Conservation (phyloP, 768 basidiomycete genomes). For the Pisolithus tinctorius region DNA sequence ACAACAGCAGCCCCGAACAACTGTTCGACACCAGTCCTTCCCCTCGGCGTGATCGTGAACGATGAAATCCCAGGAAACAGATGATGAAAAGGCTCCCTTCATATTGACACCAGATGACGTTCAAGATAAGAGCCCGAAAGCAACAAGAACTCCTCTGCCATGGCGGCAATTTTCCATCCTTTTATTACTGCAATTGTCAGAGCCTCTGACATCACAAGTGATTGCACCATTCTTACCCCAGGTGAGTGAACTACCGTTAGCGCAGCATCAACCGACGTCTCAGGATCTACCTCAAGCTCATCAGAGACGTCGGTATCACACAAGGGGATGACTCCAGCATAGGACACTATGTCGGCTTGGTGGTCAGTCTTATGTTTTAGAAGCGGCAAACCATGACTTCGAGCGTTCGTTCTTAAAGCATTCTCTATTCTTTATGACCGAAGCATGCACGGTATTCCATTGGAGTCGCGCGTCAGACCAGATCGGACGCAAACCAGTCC, state of each 20-base stretch:
- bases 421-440: conserved; percentile 65
- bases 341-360: conserved; percentile 69
- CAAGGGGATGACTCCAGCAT: conserved; percentile 64
- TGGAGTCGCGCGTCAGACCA: conserved; percentile 65
- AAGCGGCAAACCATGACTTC: background rate
- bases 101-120: background rate
- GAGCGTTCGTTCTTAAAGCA: conserved; percentile 32
- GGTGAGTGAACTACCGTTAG: conserved; percentile 30
- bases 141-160: conserved; percentile 49
- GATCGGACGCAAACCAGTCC: conserved; percentile 46
- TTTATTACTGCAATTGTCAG: conserved; percentile 66
- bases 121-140: background rate
- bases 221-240: conserved; percentile 77
- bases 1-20: too few relatives aligned
- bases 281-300: conserved; percentile 38
- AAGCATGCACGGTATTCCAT: conserved; percentile 62
- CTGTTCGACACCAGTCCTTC: too few relatives aligned
- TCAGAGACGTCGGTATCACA: conserved; percentile 62
- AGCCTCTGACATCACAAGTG: conserved; percentile 70
- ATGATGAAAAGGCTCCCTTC: background rate
- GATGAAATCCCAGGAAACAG: too few relatives aligned
- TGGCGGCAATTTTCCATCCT: conserved; percentile 66
- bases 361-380: conserved; percentile 34
- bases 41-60: too few relatives aligned
- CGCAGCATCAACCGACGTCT: background rate